These are phyloP conservation scores for Phoma sp. DNA, from an alignment of 2,329 filamentous ascomycete species.

Conservation along the genomic window DNA sequence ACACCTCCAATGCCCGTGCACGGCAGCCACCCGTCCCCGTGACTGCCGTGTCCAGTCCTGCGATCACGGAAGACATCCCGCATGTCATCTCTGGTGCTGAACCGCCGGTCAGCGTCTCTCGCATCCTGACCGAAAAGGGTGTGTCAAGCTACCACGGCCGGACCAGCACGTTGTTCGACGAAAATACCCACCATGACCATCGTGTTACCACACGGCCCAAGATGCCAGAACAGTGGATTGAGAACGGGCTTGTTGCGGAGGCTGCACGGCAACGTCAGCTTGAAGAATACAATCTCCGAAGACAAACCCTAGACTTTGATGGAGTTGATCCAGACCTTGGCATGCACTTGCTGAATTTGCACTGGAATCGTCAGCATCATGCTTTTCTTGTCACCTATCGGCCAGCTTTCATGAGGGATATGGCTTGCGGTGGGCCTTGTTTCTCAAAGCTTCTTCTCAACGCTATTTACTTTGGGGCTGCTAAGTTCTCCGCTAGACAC, in stretches of 20 bases:
- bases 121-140: constrained; percentile 50
- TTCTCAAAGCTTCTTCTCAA: constrained; percentile 64
- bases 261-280: constrained; percentile 58
- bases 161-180: constrained; percentile 58
- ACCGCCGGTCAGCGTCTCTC: constrained; percentile 33
- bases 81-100: constrained; percentile 1
- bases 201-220: constrained; percentile 18
- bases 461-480: constrained; percentile 58
- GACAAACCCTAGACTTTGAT: constrained; percentile 61
- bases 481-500: constrained; percentile 55
- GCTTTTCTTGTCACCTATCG: constrained; percentile 59
- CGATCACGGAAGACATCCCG: too few relatives aligned
- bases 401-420: constrained; percentile 51
- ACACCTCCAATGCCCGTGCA: constrained; percentile 29
- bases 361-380: constrained; percentile 63
- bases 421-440: constrained; percentile 62
- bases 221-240: constrained; percentile 50
- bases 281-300: constrained; percentile 56
- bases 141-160: constrained; percentile 58
- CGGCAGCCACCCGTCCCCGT: constrained; percentile 18
- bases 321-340: constrained; percentile 60
- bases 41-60: too few relatives aligned
- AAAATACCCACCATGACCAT: constrained; percentile 33
- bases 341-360: constrained; percentile 58
- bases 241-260: constrained; percentile 56